A percentile compares a stretch with the other conserved stretches of the same genome.
Evolutionary conservation across 2,329 filamentous ascomycete species (phyloP).

Genomic region (Trichophyton equinum): DNA sequence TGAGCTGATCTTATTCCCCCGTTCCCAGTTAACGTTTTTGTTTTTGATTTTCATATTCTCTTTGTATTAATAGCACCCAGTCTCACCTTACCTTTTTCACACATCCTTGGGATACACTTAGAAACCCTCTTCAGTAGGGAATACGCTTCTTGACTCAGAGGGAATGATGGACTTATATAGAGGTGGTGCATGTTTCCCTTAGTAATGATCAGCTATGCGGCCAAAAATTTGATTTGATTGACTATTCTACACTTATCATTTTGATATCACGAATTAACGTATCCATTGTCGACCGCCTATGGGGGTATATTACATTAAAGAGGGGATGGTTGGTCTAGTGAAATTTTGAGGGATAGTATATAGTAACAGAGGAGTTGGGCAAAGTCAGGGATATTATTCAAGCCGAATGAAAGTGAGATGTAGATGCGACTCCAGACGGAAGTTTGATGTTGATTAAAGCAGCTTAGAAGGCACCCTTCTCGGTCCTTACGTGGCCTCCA

Average conservation of each 20-base stretch:
- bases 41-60: background rate
- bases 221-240: background rate
- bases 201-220: background rate
- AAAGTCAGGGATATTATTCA: background rate
- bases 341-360: background rate
- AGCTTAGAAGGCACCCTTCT: background rate
- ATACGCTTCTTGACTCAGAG: background rate
- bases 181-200: background rate
- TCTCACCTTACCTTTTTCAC: background rate
- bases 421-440: background rate
- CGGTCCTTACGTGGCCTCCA: conserved; percentile 1
- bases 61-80: background rate
- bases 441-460: too few relatives aligned
- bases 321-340: background rate
- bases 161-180: background rate
- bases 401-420: background rate
- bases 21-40: background rate
- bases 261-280: background rate
- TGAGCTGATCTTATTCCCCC: background rate
- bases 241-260: background rate
- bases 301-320: background rate
- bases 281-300: background rate
- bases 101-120: background rate
- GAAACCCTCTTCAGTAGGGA: background rate
- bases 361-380: background rate